Evolutionary conservation across 495 filamentous ascomycete species (phyloP).

Genomic region (Saxophila tyrrhenica): DNA sequence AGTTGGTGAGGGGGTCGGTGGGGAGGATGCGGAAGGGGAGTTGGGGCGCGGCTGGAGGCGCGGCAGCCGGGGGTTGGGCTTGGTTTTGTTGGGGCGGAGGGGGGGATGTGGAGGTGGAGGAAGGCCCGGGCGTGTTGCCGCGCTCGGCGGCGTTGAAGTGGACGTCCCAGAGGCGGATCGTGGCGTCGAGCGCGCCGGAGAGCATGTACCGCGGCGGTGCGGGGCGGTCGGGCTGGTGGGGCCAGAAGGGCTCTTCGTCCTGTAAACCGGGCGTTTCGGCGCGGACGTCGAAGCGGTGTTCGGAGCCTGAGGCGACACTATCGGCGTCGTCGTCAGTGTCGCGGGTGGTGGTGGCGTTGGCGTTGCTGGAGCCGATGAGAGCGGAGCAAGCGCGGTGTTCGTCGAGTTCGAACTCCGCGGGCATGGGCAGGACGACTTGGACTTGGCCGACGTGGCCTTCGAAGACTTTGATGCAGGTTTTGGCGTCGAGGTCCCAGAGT

Average conservation of each 20-base stretch:
- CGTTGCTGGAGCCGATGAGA: too few relatives aligned
- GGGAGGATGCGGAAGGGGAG: conserved; percentile 8
- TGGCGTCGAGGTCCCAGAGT: conserved; percentile 87
- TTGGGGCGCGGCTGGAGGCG: not conserved
- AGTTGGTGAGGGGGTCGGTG: conserved; percentile 19
- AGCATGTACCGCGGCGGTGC: conserved; percentile 80
- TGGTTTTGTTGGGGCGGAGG: not conserved
- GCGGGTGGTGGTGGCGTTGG: not conserved
- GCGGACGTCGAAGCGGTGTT: not conserved
- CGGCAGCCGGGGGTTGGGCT: not conserved
- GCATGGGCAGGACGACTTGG: conserved; percentile 74
- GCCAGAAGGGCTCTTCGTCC: conserved; percentile 33
- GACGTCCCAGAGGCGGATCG: conserved; percentile 89
- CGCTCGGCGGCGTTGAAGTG: conserved; percentile 45
- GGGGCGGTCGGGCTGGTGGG: conserved; percentile 44
- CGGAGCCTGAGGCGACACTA: conserved; percentile 11
- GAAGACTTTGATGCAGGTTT: conserved; percentile 63
- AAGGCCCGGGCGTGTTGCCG: not conserved
- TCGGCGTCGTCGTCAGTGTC: conserved; percentile 16
- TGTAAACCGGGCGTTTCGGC: not conserved
- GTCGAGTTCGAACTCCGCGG: conserved; percentile 80
- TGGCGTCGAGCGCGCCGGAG: conserved; percentile 79
- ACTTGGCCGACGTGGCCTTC: conserved; percentile 94
- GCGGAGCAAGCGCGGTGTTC: conserved; percentile 35
- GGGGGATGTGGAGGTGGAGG: not conserved